Base-by-base conservation (phyloP, 768 basidiomycete genomes). In the Gymnopilus dilepis region DNA sequence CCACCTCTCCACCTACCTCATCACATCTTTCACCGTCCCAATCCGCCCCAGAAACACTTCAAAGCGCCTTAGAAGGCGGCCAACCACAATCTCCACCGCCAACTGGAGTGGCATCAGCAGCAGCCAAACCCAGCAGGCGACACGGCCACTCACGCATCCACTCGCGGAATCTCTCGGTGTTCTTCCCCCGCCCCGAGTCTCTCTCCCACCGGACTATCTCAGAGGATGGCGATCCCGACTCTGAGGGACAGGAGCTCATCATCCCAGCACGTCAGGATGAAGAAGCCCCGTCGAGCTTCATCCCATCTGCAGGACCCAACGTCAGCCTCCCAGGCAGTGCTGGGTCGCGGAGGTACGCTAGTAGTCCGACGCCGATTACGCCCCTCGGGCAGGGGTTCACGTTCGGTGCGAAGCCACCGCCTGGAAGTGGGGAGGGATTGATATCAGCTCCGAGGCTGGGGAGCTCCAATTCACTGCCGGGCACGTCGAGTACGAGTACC, bases 161-260 rank as follows among this genome's bases (percentile, higher is more conserved):
- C 70, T 95, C 95, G 0, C 86, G 95, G 47, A 98, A 98, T 69
- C 79, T 97, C 2, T 96, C 94, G 0, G 80, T 97, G 17, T 97
- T 90, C 82, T 97, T 97, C 68, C 95, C 95, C 15, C 84, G 88
- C 33, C 92, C 92, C 0, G 92, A 90, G 2, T 78, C 85, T 3
- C 69, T 85, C 1, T 84, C 87, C 0, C 76, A 82, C 0, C 78
- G 82, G 7, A 79, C 86, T 13, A 92, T 92, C 43, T 80, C 85
- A 4, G 90, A 93, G 72, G 89, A 91, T 68, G 87, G 85, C 31
- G 71, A 50, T 31, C 47, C 28, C 15, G 28, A 50, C 4, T 9
- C 11, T 37, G 47, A n/a, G 19, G 47, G 75, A 0, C 85, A 88
- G 68, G 85, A 86, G 67, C 64, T 82, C 6, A 79, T 79, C 34